Base-by-base conservation (phyloP, 2,329 filamentous ascomycete genomes). In the Pseudogymnoascus pannorum region DNA sequence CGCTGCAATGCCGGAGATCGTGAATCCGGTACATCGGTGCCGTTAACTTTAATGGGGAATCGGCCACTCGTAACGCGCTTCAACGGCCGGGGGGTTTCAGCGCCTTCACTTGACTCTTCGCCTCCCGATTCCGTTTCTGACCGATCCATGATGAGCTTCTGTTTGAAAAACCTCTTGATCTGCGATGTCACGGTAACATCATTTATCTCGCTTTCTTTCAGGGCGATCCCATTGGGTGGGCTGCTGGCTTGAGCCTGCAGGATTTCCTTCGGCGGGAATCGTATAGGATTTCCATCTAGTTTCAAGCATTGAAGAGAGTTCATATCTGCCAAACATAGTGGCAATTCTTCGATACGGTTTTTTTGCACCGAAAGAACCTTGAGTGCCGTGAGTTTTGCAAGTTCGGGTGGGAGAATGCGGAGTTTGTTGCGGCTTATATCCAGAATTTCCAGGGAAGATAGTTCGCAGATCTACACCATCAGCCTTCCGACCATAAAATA, bases 401-500 rank as follows among this genome's bases (percentile, higher is more conserved):
- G 89, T 60, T 92, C 88, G 54, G 87, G 84, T 0, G 93, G 92
- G 1, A 97, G 81, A 8, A 83, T 78, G 57, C 83, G 84, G 64
- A 97, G 86, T 72, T 88, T 91, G 72, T 97, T 97, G 68, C 90
- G 85, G 72, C 92, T 92, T 60, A 97, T 81, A 75, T 97, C 93
- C 64, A 97, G 83, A 63, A 97, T 96, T 75, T 97, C 92, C 61
- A 97, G 83, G 33, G 91, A 89, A 59, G 85, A 87, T 64, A 97
- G 81, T 73, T 92, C 87, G 72, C 93, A 92, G 62, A 97, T 84
- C 92, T 96, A 62, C 8, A 16, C 51, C 16, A 24, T 58, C 44
- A 60, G 18, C 20, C 38, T 57, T 40, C 44, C 18, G 18, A 40
- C 33, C 18, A n/a, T 29, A 0, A 24, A 35, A 64, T 31, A 35